phyloP scores from a whole-genome alignment of 1,284 basidiomycete species.

The Vanrija sp. region DNA sequence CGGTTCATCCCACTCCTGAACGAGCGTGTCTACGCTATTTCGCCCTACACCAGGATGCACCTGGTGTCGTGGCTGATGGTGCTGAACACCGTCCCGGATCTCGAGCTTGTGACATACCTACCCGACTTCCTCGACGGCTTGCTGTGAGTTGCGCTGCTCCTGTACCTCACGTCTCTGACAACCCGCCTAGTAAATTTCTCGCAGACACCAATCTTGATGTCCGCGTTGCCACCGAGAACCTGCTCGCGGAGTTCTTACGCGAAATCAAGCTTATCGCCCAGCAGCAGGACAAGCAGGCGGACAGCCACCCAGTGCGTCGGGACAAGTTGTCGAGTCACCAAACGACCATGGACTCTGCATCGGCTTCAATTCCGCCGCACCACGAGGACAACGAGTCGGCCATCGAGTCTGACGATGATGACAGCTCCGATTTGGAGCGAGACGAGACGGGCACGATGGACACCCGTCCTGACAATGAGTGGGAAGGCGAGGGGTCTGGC shows the following conservation, averaged over 20 bases:
- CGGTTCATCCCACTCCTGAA: conserved; percentile 91
- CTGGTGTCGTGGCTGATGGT: conserved; percentile 96
- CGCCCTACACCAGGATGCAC: conserved; percentile 93
- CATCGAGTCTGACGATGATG: conserved; percentile 11
- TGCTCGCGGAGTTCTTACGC: conserved; percentile 85
- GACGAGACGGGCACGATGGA: conserved; percentile 30
- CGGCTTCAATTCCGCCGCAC: neutral
- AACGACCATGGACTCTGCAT: conserved; percentile 52
- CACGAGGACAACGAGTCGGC: conserved; percentile 11
- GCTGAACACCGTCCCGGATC: conserved; percentile 91
- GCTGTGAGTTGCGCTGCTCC: conserved; percentile 58
- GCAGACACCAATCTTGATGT: conserved; percentile 95
- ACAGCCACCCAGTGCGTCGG: conserved; percentile 18
- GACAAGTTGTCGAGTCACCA: conserved; percentile 14
- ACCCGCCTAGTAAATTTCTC: conserved; percentile 71
- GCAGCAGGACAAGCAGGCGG: conserved; percentile 56
- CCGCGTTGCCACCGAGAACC: conserved; percentile 81
- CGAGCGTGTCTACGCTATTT: conserved; percentile 91
- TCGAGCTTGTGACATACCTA: conserved; percentile 90
- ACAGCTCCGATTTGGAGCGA: conserved; percentile 27
- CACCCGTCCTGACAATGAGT: conserved; percentile 22
- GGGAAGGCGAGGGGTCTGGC: conserved; percentile 48
- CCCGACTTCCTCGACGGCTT: conserved; percentile 93
- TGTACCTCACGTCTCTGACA: too few species aligned
- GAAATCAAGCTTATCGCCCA: conserved; percentile 84